phyloP scores from a whole-genome alignment of 192 early-diverging fungal species.

The Phlyctochytrium bullatum region DNA sequence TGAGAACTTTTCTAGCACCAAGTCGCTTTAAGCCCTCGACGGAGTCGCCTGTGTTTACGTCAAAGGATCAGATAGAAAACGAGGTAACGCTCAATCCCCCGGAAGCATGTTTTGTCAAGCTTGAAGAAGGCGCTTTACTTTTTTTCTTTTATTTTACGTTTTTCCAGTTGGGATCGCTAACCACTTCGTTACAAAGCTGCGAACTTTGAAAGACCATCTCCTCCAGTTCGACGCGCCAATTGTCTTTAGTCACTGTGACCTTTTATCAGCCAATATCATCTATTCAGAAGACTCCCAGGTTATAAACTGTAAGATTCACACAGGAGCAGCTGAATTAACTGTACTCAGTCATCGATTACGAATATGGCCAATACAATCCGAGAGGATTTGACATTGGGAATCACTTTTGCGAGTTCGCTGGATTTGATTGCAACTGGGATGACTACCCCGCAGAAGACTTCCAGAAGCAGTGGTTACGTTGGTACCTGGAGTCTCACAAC shows the following conservation, averaged over 20 bases:
- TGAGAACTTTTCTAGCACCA: not conserved
- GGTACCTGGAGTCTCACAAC: conserved; percentile 54
- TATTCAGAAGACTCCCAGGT: conserved; percentile 54
- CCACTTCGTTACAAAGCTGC: not conserved
- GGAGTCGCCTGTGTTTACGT: not conserved
- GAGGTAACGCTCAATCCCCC: too few relatives aligned
- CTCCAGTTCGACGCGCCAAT: conserved; percentile 67
- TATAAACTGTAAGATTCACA: conserved; percentile 21
- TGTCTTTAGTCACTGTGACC: conserved; percentile 91
- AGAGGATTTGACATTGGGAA: conserved; percentile 95
- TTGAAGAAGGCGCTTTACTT: conserved; percentile 42
- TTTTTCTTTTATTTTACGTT: not conserved
- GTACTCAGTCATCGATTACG: conserved; percentile 75
- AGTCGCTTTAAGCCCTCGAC: not conserved
- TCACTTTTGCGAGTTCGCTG: conserved; percentile 94
- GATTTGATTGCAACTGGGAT: conserved; percentile 91
- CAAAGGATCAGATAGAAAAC: conserved; percentile 9
- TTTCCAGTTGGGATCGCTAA: not conserved
- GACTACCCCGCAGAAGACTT: conserved; percentile 71
- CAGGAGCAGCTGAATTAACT: not conserved
- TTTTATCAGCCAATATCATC: conserved; percentile 89
- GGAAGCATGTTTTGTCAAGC: conserved; percentile 39
- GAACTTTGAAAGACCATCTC: conserved; percentile 33
- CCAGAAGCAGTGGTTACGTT: conserved; percentile 74
- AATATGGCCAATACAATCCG: conserved; percentile 82